Percentiles rank a stretch among this genome's conserved stretches.
These are phyloP conservation scores for Diospyros kaki DNA, from an alignment of 148 eudicot species.

Conservation along the genomic window DNA sequence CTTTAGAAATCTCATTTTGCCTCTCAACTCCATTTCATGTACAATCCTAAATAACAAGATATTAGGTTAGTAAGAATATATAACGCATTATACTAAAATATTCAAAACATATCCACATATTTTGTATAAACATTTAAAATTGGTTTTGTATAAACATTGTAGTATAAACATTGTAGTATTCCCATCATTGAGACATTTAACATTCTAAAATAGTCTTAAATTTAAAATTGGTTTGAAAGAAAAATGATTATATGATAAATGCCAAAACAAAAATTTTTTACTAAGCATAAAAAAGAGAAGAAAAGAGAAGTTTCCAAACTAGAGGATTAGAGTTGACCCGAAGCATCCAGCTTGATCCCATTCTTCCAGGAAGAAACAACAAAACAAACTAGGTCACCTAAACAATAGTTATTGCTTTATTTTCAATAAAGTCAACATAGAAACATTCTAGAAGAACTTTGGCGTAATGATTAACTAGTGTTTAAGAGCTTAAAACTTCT, in stretches of 20 bases:
- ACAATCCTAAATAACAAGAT: too few species aligned
- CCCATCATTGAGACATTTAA: background rate
- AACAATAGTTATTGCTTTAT: background rate
- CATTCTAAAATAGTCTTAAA: background rate
- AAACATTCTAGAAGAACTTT: background rate
- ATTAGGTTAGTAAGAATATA: too few species aligned
- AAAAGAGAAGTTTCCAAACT: background rate
- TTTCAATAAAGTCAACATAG: background rate
- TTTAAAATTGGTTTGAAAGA: too few species aligned
- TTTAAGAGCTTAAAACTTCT: background rate
- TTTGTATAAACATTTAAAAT: background rate
- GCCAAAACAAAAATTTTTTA: too few species aligned
- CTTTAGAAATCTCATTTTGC: too few species aligned
- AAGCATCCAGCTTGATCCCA: background rate
- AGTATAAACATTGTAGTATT: background rate
- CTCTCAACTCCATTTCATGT: too few species aligned
- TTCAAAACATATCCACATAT: too few species aligned
- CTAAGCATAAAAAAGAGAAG: too few species aligned
- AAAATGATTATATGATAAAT: too few species aligned
- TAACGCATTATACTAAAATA: too few species aligned
- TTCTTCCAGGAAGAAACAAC: background rate
- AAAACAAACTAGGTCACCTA: background rate
- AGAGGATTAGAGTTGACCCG: background rate
- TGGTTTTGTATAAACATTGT: too few species aligned
- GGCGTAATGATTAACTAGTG: background rate